Evolutionary conservation across 2,329 filamentous ascomycete species (phyloP).

Genomic region (Alternaria atra): DNA sequence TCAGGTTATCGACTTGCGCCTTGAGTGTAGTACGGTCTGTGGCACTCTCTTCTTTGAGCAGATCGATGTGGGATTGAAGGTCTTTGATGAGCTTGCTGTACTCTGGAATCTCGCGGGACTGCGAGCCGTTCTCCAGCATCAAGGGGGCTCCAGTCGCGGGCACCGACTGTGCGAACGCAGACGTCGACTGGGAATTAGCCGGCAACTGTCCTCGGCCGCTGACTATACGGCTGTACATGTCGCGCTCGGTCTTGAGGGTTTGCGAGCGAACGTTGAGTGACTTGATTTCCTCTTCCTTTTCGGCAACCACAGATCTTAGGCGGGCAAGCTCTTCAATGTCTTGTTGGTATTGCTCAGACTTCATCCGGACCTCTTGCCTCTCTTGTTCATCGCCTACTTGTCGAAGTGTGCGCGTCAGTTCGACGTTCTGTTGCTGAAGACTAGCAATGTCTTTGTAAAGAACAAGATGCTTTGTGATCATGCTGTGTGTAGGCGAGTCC

Average conservation of each 20-base stretch:
- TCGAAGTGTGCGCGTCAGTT: slow-evolving; percentile 82
- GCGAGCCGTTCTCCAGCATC: slow-evolving; percentile 55
- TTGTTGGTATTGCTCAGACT: slow-evolving; percentile 63
- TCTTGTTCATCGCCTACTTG: slow-evolving; percentile 90
- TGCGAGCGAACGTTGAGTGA: slow-evolving; percentile 84
- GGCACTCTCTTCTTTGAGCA: slow-evolving; percentile 84
- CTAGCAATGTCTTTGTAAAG: slow-evolving; percentile 87
- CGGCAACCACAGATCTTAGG: slow-evolving; percentile 75
- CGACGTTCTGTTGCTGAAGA: slow-evolving; percentile 86
- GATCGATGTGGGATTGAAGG: slow-evolving; percentile 87
- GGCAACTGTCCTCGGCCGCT: slow-evolving; percentile 74
- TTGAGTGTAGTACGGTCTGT: slow-evolving; percentile 84
- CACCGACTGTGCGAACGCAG: slow-evolving; percentile 34
- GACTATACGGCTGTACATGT: slow-evolving; percentile 96
- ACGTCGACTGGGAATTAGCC: slow-evolving; percentile 39
- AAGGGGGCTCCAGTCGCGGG: slow-evolving; percentile 13
- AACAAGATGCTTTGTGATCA: slow-evolving; percentile 90
- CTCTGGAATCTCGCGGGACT: slow-evolving; percentile 68
- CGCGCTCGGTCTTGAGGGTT: slow-evolving; percentile 93
- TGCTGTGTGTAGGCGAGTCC: slow-evolving; percentile 82
- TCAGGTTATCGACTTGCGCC: slow-evolving; percentile 82
- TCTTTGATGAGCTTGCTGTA: slow-evolving; percentile 84
- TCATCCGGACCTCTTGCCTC: slow-evolving; percentile 80
- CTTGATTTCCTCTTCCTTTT: slow-evolving; percentile 84
- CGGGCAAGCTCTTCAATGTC: slow-evolving; percentile 75